Evolutionary conservation across 2,329 filamentous ascomycete species (phyloP), one percentile per base, ranked within the genome.

Genomic region (Aspergillus neoniger): DNA sequence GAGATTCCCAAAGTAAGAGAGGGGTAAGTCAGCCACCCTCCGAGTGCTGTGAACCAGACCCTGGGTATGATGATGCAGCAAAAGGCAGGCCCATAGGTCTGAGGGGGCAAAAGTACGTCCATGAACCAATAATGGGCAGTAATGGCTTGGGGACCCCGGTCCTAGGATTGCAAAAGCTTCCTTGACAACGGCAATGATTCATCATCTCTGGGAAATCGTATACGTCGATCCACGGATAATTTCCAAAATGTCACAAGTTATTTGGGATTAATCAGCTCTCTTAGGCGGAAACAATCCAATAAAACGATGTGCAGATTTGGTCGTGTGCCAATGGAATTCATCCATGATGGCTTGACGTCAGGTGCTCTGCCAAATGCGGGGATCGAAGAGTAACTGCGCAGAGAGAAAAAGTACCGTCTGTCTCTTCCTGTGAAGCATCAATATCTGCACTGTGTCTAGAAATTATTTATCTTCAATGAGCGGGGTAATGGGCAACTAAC

Each of bases 311-410:
- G 23, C 25, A 30, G 3, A n/a, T 21, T 32, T 50, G 25, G 15
- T 32, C 14, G 47, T 43, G n/a, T 38, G 32, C 25, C 39, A 21
- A 41, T 57, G 44, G 17, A 39, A 17, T 3, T 56, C 55, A 10
- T 36, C 55, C 50, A 36, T 48, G 25, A 48, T 49, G 49, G 60
- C 58, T 36, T 65, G 64, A 65, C 62, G 64, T 65, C 64, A 64
- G 58, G 60, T 55, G 59, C 23, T 15, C 50, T 58, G 25, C 55
- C 57, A 58, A 53, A 56, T 58, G 60, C 59, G 62, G 62, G 59
- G 63, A 43, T 36, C 36, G 21, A 25, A 50, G 25, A 32, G 23
- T 49, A 28, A 17, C 15, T 28, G 25, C 28, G 47, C 36, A 49
- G 19, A 44, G 23, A 30, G 53, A 44, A 6, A 17, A 39, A 53